These are phyloP conservation scores for Paecilomyces formosus DNA, from an alignment of 2,329 filamentous ascomycete species.

Conservation along the genomic window DNA sequence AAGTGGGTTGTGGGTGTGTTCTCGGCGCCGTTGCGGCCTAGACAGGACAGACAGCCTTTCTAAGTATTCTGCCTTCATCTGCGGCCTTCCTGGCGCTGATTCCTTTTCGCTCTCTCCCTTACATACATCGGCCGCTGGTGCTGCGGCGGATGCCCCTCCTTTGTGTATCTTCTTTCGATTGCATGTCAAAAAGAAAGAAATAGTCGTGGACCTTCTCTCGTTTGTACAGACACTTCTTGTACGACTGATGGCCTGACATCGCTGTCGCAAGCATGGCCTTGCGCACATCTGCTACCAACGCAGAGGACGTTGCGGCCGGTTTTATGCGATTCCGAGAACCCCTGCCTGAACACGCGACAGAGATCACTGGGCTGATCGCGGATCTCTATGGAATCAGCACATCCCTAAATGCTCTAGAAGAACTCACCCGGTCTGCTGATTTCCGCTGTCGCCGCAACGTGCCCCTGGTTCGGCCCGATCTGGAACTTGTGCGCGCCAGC, in stretches of 20 bases:
- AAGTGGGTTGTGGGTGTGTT: not conserved
- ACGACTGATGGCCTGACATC: slow-evolving; percentile 13
- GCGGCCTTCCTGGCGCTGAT: not conserved
- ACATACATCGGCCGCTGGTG: not conserved
- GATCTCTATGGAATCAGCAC: slow-evolving; percentile 49
- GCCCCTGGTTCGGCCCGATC: slow-evolving; percentile 37
- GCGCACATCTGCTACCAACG: slow-evolving; percentile 37
- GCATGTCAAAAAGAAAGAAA: not conserved
- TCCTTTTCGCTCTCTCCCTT: not conserved
- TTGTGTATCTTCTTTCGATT: not conserved
- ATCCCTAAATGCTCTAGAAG: slow-evolving; percentile 42
- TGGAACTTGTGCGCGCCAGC: slow-evolving; percentile 43
- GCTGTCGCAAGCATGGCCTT: slow-evolving; percentile 30
- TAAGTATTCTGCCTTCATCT: not conserved
- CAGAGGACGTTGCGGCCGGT: slow-evolving; percentile 46
- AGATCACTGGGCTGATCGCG: slow-evolving; percentile 48
- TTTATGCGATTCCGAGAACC: slow-evolving; percentile 44
- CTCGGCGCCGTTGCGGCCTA: not conserved
- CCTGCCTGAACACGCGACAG: slow-evolving; percentile 44
- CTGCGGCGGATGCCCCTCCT: not conserved
- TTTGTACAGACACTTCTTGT: not conserved
- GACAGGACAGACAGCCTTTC: not conserved
- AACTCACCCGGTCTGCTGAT: slow-evolving; percentile 26
- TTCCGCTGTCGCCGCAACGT: slow-evolving; percentile 32
- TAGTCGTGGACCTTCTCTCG: not conserved